Conservation (phyloP, 495 filamentous ascomycete genomes). For the Aspergillus cavernicola region DNA sequence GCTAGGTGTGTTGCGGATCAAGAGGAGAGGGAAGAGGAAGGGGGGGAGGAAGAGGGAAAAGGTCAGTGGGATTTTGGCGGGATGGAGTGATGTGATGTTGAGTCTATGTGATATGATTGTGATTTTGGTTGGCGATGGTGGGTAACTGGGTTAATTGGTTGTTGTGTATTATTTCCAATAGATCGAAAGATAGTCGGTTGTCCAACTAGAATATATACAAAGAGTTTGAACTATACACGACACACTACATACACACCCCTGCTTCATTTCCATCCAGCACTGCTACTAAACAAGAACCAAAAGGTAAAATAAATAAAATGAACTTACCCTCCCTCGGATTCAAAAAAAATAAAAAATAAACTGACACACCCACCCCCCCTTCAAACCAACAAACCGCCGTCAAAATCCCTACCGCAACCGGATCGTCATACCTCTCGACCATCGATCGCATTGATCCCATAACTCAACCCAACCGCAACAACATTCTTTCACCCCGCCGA, state of each 20-base stretch:
- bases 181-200: too few species aligned
- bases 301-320: not conserved
- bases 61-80: slow-evolving; percentile 15
- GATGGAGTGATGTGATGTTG: not conserved
- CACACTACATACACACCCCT: too few species aligned
- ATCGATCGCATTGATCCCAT: slow-evolving; percentile 32
- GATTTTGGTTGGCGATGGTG: too few species aligned
- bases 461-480: slow-evolving; percentile 33
- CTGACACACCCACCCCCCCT: slow-evolving; percentile 27
- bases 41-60: slow-evolving; percentile 11
- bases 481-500: slow-evolving; percentile 39
- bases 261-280: not conserved
- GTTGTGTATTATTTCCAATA: too few species aligned
- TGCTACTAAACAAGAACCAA: not conserved
- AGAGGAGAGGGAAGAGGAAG: slow-evolving; percentile 24
- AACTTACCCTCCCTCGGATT: slow-evolving; percentile 26
- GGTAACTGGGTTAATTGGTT: too few species aligned
- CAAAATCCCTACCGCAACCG: slow-evolving; percentile 27
- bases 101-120: too few species aligned
- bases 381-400: slow-evolving; percentile 25
- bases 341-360: slow-evolving; percentile 28
- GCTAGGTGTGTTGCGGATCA: slow-evolving; percentile 28
- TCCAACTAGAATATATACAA: too few species aligned
- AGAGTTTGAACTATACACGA: too few species aligned
- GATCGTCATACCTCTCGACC: slow-evolving; percentile 29